These are phyloP conservation scores for Warburgia ugandensis DNA, from an alignment of 164 flowering plant genomes.

Conservation along the genomic window DNA sequence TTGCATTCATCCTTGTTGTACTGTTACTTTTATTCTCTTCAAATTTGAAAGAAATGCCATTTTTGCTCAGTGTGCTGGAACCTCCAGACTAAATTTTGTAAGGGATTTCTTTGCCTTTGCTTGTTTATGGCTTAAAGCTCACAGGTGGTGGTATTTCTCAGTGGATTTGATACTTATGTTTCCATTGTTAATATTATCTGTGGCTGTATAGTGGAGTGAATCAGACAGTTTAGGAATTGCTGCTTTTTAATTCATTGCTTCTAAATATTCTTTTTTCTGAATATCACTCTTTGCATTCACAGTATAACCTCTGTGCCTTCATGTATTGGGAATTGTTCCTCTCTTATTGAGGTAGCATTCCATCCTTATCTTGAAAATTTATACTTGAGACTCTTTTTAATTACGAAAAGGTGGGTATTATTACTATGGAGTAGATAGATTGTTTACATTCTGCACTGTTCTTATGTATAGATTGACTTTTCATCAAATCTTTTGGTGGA, in stretches of 20 bases:
- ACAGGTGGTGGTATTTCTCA: no score
- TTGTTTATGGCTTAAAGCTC: no score
- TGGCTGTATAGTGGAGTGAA: no score
- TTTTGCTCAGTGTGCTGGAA: no score
- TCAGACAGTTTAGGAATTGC: no score
- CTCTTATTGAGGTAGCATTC: conserved; percentile 29
- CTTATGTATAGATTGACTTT: conserved; percentile 56
- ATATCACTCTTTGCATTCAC: conserved; percentile 5
- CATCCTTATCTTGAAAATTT: neutral
- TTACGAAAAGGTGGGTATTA: neutral
- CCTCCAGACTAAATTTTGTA: no score
- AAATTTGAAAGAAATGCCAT: no score
- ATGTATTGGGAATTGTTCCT: conserved; percentile 22
- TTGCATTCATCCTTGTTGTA: no score
- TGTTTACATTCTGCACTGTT: neutral
- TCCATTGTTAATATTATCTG: no score
- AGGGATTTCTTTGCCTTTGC: no score
- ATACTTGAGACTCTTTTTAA: neutral
- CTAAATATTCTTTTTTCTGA: conserved; percentile 1
- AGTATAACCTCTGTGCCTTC: conserved; percentile 24
- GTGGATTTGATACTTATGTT: no score
- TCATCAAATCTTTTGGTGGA: conserved; percentile 69
- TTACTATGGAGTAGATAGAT: neutral
- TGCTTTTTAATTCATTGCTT: neutral
- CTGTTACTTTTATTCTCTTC: no score